Percentiles rank a stretch among this genome's conserved stretches.
These are phyloP conservation scores for Cercospora zeina DNA, from an alignment of 2,329 filamentous ascomycete species.

Conservation along the genomic window DNA sequence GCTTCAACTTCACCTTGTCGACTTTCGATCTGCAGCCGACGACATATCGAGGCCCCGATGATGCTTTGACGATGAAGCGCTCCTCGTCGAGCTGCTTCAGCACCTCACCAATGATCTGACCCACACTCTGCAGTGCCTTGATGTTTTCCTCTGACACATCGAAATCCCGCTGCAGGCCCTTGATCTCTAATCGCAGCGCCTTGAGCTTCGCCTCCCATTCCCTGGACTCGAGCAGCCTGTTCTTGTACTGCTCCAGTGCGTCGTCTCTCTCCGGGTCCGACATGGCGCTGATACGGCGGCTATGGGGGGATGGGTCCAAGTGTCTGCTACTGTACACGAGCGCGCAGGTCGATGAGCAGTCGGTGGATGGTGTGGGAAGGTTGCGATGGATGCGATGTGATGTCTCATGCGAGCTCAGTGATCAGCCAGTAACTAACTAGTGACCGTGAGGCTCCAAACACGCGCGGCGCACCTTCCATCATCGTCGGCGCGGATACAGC, in stretches of 20 bases:
- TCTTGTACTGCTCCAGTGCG: slow-evolving; percentile 56
- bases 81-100: slow-evolving; percentile 98
- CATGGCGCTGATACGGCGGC: slow-evolving; percentile 28
- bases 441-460: slow-evolving; percentile 9
- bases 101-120: slow-evolving; percentile 98
- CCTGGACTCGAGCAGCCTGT: slow-evolving; percentile 75
- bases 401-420: slow-evolving; percentile 15
- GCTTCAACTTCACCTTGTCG: slow-evolving; percentile 95
- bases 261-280: slow-evolving; percentile 54
- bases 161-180: slow-evolving; percentile 90
- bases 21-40: slow-evolving; percentile 98
- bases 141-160: slow-evolving; percentile 99
- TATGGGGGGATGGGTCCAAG: neutral
- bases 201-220: slow-evolving; percentile 99
- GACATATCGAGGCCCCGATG: slow-evolving; percentile 94
- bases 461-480: slow-evolving; percentile 11
- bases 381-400: slow-evolving; percentile 14
- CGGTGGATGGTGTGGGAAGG: slow-evolving; percentile 1
- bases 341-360: neutral
- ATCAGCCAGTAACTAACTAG: neutral
- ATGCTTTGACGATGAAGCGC: slow-evolving; percentile 98
- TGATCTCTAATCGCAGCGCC: slow-evolving; percentile 89
- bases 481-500: neutral
- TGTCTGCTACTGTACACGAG: neutral
- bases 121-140: slow-evolving; percentile 97